Base-by-base conservation (phyloP, 371 early-diverging fungal species). In the Actinomortierella wolfii region DNA sequence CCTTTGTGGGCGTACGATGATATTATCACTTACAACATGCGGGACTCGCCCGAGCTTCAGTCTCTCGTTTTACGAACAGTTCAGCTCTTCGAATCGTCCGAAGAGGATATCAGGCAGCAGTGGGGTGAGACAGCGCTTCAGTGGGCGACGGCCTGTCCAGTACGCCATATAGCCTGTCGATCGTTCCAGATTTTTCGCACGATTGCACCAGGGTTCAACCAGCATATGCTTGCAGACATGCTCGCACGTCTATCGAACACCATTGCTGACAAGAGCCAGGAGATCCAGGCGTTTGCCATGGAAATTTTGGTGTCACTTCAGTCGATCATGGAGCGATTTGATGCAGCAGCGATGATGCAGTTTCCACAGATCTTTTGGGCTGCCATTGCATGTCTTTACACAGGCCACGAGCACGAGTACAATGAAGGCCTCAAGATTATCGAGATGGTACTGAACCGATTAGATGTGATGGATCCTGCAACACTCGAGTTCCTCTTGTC, bases 81-180 rank as follows among this genome's bases (percentile, higher is more conserved):
- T 20, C 80, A 78, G 24, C 61, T 91, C 2, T 90, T 91, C 64
- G 78, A 80, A 14, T 67, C 79, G 18, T 85, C 87, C 24, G 87
- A 89, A 42, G 79, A 84, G 3, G 85, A 86, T n/a, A 76, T 93
- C n/a, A 78, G 84, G 23, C 93, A 94, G 64, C 82, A 81, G 25
- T 95, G 96, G 96, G 94, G 93, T 0, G 89, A 89, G 49, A 87
- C 87, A 1, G 93, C 96, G 0, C 80, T 95, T n/a, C 83, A 86
- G 49, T 96, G 94, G 94, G 96, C 94, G 0, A 94, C 94, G 18
- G 83, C 85, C 18, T 96, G 96, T 63, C 91, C 96, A 5, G 94
- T 95, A 6, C 87, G 94, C 1, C 93, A 95, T 60, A 84, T 94
- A 20, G 97, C 97, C 0, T 91, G 92, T 46, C 84, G 94, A 13